Percentiles rank a stretch among this genome's conserved stretches.
Evolutionary conservation across 2,329 filamentous ascomycete genomes (phyloP).

Genomic region (Cordyceps tenuipes): DNA sequence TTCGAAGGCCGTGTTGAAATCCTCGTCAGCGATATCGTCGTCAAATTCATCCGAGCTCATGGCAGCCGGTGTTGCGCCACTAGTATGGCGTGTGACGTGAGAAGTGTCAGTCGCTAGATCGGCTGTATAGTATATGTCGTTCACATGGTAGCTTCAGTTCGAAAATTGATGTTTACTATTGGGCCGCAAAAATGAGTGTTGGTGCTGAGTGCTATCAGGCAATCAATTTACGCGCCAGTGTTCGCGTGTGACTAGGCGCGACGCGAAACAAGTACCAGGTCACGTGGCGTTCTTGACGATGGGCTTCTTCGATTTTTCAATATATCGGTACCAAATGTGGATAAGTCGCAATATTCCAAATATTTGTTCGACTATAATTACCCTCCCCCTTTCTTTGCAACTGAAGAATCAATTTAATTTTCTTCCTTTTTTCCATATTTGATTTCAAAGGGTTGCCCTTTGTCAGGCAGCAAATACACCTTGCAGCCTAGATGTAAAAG

Average conservation of each 20-base stretch:
- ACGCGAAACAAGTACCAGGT: slow-evolving; percentile 25
- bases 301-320: neutral
- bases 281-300: slow-evolving; percentile 18
- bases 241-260: slow-evolving; percentile 7
- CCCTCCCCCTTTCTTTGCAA: neutral
- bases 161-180: neutral
- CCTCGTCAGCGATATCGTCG: slow-evolving; percentile 57
- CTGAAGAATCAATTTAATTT: no score
- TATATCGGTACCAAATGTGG: neutral
- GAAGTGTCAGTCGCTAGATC: neutral
- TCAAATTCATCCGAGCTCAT: slow-evolving; percentile 57
- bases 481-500: slow-evolving; percentile 8
- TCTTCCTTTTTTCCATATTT: neutral
- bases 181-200: neutral
- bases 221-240: neutral
- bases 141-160: neutral
- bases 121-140: neutral
- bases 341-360: no score
- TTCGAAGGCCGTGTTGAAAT: slow-evolving; percentile 52
- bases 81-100: neutral
- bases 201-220: neutral
- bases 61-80: slow-evolving; percentile 6
- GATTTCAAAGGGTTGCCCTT: neutral
- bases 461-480: neutral
- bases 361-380: no score